Base-by-base conservation (phyloP, 2,329 filamentous ascomycete species). In the Penicillium nordicum region DNA sequence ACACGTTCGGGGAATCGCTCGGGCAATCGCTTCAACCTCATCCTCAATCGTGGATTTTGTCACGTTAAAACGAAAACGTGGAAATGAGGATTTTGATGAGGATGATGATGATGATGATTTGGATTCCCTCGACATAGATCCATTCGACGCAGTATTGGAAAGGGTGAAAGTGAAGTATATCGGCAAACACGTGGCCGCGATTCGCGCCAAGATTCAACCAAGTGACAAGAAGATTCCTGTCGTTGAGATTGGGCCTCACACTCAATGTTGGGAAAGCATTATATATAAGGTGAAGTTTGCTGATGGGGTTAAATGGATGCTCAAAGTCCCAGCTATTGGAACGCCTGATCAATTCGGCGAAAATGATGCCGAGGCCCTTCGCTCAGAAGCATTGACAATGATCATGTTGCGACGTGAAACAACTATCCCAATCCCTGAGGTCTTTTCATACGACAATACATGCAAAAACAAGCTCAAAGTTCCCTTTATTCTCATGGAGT, bases 381-480 rank as follows among this genome's bases (percentile, higher is more conserved):
- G 53, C 48, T 66, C 66, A 6, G 67, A 73, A 58, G 67, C 63
- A 9, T 59, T 61, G 30, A 69, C 66, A 9, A 72, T 73, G 69
- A 58, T 57, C n/a, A 46, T 71, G 2, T 50, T 74, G 10, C 63
- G 63, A 49, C 53, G 55, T 12, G 62, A 72, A 37, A 72, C 68
- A 9, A 65, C 62, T 1, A 66, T 72, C 40, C 69, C 67, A 23
- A 18, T 72, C 4, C 69, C 72, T n/a, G 53, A 67, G 3, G 64
- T 71, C 41, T 59, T 66, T 11, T 64, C 64, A 27, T 73, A 69
- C 55, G 62, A 60, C 8, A 45, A 60, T 3, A 67, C 66, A 55
- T 53, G 10, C 36, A 18, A 68, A 27, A 71, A 69, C 36, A 23
- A 27, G 36, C 57, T 70, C 25, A 29, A 48, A 29, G 62, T 63